Evolutionary conservation across 2,329 filamentous ascomycete genomes (phyloP).

Genomic region (Aspergillus fumigatiaffinis): DNA sequence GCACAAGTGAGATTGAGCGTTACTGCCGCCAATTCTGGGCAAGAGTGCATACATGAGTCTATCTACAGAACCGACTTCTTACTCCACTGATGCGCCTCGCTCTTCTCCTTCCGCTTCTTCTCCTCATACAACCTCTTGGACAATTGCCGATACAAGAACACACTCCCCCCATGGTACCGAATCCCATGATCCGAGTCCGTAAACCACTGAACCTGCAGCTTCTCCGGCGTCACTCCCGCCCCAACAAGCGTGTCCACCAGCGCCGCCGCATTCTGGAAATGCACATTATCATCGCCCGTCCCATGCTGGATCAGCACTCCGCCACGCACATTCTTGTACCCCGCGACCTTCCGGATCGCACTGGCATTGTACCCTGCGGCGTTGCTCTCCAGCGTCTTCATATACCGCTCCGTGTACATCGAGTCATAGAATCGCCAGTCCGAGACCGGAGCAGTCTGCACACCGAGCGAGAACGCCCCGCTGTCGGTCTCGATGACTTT

Average conservation of each 20-base stretch:
- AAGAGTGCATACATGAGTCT: not conserved
- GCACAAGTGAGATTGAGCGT: too few relatives aligned
- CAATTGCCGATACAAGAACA: constrained; percentile 61
- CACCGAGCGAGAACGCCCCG: constrained; percentile 58
- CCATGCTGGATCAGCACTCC: constrained; percentile 63
- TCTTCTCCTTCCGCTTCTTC: constrained; percentile 47
- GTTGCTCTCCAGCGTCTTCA: constrained; percentile 60
- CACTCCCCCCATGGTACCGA: constrained; percentile 51
- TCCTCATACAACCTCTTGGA: constrained; percentile 59
- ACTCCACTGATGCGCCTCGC: constrained; percentile 46
- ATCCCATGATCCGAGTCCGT: constrained; percentile 64
- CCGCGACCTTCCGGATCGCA: constrained; percentile 54
- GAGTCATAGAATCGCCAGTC: constrained; percentile 70
- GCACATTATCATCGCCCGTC: constrained; percentile 67
- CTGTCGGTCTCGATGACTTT: constrained; percentile 63
- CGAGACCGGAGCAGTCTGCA: constrained; percentile 63
- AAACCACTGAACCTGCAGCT: constrained; percentile 62
- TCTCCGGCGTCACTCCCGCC: constrained; percentile 55
- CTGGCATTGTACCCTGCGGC: constrained; percentile 57
- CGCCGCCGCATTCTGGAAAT: constrained; percentile 64
- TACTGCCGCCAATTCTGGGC: too few relatives aligned
- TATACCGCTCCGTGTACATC: constrained; percentile 70
- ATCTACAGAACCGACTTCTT: constrained; percentile 26
- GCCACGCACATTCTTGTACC: constrained; percentile 61
- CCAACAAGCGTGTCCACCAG: constrained; percentile 60